Percentiles rank a stretch among this genome's conserved stretches.
phyloP scores from a whole-genome alignment of 2,329 filamentous ascomycete species.

The Hypocreales sp. region DNA sequence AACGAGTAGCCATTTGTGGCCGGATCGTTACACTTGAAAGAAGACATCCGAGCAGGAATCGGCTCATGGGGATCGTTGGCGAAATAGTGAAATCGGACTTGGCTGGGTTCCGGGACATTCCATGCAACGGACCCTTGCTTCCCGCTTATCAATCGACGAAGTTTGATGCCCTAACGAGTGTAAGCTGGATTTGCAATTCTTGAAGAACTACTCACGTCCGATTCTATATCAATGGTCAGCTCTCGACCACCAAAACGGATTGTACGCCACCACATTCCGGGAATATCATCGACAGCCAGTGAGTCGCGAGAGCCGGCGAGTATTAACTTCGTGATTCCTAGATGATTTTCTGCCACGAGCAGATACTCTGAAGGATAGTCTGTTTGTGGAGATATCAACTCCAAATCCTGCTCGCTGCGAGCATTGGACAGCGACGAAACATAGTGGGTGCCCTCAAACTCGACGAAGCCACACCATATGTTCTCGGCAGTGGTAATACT shows the following conservation, averaged over 20 bases:
- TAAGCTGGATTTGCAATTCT: not conserved
- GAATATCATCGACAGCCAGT: slow-evolving; percentile 1
- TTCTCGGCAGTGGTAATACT: not conserved
- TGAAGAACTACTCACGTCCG: slow-evolving; percentile 1
- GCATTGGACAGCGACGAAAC: slow-evolving; percentile 2
- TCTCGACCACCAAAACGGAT: slow-evolving; percentile 1
- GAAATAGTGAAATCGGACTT: slow-evolving; percentile 1
- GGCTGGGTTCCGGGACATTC: slow-evolving; percentile 1
- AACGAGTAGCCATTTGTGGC: slow-evolving; percentile 1
- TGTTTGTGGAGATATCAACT: not conserved
- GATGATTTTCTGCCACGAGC: slow-evolving; percentile 1
- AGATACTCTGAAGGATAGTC: not conserved
- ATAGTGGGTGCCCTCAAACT: slow-evolving; percentile 2
- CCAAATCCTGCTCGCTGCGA: not conserved
- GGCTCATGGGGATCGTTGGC: not conserved
- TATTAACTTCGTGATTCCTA: slow-evolving; percentile 1
- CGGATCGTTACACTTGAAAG: slow-evolving; percentile 1
- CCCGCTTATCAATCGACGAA: slow-evolving; percentile 1
- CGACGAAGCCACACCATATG: slow-evolving; percentile 2
- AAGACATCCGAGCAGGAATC: not conserved
- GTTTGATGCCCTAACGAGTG: not conserved
- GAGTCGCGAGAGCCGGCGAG: not conserved
- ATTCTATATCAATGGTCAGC: slow-evolving; percentile 1
- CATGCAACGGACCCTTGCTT: not conserved
- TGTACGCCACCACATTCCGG: slow-evolving; percentile 2